A percentile compares a stretch with the other conserved stretches of the same genome.
Conservation (phyloP, 1,284 basidiomycete genomes). For the Bondarzewia mesenterica region DNA sequence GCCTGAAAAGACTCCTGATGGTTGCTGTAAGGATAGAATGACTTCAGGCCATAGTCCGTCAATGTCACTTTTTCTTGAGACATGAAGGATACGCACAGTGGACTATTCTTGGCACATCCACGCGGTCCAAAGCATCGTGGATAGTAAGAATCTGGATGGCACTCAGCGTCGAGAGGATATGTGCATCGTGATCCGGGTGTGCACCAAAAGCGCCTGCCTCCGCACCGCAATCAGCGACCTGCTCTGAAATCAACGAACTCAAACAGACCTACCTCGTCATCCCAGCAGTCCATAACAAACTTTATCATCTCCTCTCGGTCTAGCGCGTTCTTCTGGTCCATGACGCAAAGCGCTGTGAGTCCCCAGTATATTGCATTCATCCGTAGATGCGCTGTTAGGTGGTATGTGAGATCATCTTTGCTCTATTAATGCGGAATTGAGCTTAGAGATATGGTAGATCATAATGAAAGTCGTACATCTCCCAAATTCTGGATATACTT, state of each 20-base stretch:
- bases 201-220: slow-evolving; percentile 83
- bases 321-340: slow-evolving; percentile 74
- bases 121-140: slow-evolving; percentile 70
- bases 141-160: slow-evolving; percentile 90
- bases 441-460: not conserved
- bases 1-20: slow-evolving; percentile 85
- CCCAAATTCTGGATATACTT: slow-evolving; percentile 13
- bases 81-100: slow-evolving; percentile 47
- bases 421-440: slow-evolving; percentile 35
- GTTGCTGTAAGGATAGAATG: slow-evolving; percentile 76
- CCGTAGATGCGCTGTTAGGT: slow-evolving; percentile 89
- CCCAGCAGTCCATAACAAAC: slow-evolving; percentile 93
- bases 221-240: slow-evolving; percentile 1
- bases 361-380: slow-evolving; percentile 99
- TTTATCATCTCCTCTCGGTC: slow-evolving; percentile 78
- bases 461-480: slow-evolving; percentile 3
- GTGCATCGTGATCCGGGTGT: slow-evolving; percentile 89
- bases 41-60: slow-evolving; percentile 35
- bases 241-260: no score
- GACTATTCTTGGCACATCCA: slow-evolving; percentile 66
- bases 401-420: slow-evolving; percentile 85
- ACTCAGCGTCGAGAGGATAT: slow-evolving; percentile 81
- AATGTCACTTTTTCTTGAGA: slow-evolving; percentile 2
- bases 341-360: slow-evolving; percentile 76
- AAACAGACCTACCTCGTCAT: slow-evolving; percentile 70